These are phyloP conservation scores for Calonectria ilicicola DNA, from an alignment of 2,329 filamentous ascomycete species.

Conservation along the genomic window DNA sequence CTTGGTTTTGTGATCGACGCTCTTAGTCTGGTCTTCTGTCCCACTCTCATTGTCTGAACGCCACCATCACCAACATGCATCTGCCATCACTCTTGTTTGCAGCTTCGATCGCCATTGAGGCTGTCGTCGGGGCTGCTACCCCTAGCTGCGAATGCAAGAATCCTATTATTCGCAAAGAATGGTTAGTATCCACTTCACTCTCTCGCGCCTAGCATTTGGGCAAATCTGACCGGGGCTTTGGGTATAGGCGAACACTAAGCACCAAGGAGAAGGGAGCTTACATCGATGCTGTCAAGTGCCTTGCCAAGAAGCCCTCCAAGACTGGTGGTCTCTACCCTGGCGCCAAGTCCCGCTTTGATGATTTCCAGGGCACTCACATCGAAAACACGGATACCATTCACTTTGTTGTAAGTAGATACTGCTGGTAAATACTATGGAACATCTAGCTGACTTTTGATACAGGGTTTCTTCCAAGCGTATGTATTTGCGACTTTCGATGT, in stretches of 20 bases:
- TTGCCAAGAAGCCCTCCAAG: slow-evolving; percentile 31
- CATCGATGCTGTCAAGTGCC: slow-evolving; percentile 39
- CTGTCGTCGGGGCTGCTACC: slow-evolving; percentile 23
- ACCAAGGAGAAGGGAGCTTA: slow-evolving; percentile 35
- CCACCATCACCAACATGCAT: slow-evolving; percentile 9
- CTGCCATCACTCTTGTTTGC: slow-evolving; percentile 14
- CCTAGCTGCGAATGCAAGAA: slow-evolving; percentile 18
- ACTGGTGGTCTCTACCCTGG: slow-evolving; percentile 29
- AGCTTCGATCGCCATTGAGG: slow-evolving; percentile 13
- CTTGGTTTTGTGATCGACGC: not conserved
- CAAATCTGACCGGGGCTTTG: not conserved
- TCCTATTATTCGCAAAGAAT: slow-evolving; percentile 31
- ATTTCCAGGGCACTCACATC: slow-evolving; percentile 42
- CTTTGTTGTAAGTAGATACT: slow-evolving; percentile 36
- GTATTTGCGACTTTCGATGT: not conserved
- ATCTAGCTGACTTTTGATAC: not conserved
- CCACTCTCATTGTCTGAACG: not conserved
- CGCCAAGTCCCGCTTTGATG: slow-evolving; percentile 39
- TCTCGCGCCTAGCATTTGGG: not conserved
- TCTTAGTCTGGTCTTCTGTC: not conserved
- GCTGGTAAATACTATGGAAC: not conserved
- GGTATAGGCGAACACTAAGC: slow-evolving; percentile 29
- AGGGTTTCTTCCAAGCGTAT: slow-evolving; percentile 30
- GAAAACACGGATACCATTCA: slow-evolving; percentile 37
- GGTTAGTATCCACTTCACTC: slow-evolving; percentile 15